Base-by-base conservation (phyloP, 1,284 basidiomycete species). In the Sporisorium graminicola region DNA sequence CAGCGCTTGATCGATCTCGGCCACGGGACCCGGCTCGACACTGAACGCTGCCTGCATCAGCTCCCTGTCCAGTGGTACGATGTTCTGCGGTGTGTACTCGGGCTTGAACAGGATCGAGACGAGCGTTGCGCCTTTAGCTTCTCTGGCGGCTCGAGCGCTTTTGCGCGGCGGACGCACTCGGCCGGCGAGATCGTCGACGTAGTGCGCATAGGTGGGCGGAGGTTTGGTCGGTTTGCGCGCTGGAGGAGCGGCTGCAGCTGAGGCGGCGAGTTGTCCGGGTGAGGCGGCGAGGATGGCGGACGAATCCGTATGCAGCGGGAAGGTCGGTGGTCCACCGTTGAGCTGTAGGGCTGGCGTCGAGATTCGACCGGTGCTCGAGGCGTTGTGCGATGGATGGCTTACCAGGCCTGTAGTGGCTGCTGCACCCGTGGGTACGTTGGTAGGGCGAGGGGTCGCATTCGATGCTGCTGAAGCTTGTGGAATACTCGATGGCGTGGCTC, bases 71-170 rank as follows among this genome's bases (percentile, higher is more conserved):
- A 79, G 67, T n/a, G 67, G 67, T 1, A 69, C 58, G 35, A 79
- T 79, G 20, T 51, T 52, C 29, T 76, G 77, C 22, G 75, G 75
- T 6, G 75, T 77, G 53, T 74, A 74, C 35, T 77, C 75, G 16
- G 75, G 75, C 29, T 77, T 77, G 70, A 74, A 57, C 3, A 77
- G 64, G 60, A 77, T 74, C 18, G 66, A 58, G 2, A 69, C 43
- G 31, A 77, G 52, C 13, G 56, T 43, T 3, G 60, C 37, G 2
- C 63, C 62, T 27, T 69, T 69, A 20, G 66, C 58, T 16, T 62
- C 53, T 29, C 57, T 63, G 1, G 62, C 61, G n/a, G 69, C 69
- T 16, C 65, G n/a, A 2, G 51, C 51, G 10, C 55, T 20, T 44
- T 73, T 77, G 37, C 64, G 54, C 0, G 65, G 66, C 0, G 75